Conservation (phyloP, 2,329 filamentous ascomycete species). For the Hymenoscyphus scutula region DNA sequence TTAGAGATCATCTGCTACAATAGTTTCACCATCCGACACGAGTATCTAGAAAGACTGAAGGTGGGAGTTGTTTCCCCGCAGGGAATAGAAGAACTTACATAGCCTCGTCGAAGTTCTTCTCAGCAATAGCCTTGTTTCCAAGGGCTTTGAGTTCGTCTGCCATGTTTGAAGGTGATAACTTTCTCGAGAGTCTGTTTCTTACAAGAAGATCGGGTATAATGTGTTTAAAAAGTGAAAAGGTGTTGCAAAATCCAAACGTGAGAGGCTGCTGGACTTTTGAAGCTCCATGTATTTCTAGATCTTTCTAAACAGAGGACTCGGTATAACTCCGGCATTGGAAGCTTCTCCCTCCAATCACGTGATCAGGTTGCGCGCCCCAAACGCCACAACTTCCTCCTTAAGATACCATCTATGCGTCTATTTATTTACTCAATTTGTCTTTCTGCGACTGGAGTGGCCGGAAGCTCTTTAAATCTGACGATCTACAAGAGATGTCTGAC, state of each 20-base stretch:
- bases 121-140: constrained; percentile 97
- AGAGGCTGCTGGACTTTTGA: constrained; percentile 1
- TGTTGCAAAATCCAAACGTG: constrained; percentile 5
- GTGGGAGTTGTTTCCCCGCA: no score
- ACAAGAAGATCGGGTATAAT: neutral
- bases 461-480: no score
- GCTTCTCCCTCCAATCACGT: neutral
- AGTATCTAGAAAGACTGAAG: no score
- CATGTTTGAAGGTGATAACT: constrained; percentile 27
- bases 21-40: constrained; percentile 8
- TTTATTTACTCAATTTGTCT: no score
- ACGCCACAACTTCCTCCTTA: no score
- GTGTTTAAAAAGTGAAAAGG: neutral
- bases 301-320: constrained; percentile 16
- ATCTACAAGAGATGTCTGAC: no score
- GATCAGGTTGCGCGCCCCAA: neutral
- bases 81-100: no score
- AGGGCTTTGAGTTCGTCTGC: constrained; percentile 88
- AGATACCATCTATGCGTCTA: no score
- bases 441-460: no score
- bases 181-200: neutral
- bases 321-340: neutral
- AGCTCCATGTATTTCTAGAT: constrained; percentile 22
- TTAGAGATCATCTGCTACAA: neutral
- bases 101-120: constrained; percentile 94